Conservation (phyloP, 1,139 yeast genomes). For the Yamadazyma spencermartinsiae region DNA sequence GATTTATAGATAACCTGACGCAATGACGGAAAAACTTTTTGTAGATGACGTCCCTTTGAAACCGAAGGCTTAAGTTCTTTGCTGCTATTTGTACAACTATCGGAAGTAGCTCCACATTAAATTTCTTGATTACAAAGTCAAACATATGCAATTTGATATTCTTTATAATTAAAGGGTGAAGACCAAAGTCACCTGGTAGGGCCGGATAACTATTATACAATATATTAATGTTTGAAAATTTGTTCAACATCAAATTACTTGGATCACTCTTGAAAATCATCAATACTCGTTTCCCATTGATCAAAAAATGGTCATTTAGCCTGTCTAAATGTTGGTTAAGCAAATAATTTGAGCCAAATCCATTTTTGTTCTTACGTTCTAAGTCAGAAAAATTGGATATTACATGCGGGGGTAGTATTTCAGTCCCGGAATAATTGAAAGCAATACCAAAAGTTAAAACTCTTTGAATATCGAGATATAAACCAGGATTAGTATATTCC, state of each 20-base stretch:
- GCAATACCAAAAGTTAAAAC: conserved; percentile 19
- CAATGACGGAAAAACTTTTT: conserved; percentile 10
- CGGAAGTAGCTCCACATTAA: conserved; percentile 6
- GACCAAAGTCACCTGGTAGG: conserved; percentile 13
- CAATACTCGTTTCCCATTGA: conserved; percentile 5
- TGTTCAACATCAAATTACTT: conserved; percentile 7
- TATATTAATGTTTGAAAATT: conserved; percentile 8
- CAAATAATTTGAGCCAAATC: conserved; percentile 9
- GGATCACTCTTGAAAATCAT: conserved; percentile 8
- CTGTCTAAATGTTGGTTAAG: conserved; percentile 8
- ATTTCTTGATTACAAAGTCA: conserved; percentile 5
- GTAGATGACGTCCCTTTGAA: conserved; percentile 6
- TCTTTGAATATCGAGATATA: conserved; percentile 1
- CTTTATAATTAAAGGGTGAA: conserved; percentile 8
- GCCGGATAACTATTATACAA: conserved; percentile 10
- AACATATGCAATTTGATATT: conserved; percentile 8
- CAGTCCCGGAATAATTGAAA: conserved; percentile 20
- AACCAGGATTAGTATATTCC: conserved; percentile 8
- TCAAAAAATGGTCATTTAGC: conserved; percentile 6
- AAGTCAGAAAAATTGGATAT: conserved; percentile 12
- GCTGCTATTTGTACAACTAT: conserved; percentile 7
- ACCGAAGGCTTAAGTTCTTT: conserved; percentile 8
- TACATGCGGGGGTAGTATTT: conserved; percentile 20
- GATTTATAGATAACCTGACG: conserved; percentile 9
- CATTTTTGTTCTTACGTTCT: conserved; percentile 9